These are phyloP conservation scores for Penicillium argentinense DNA, from an alignment of 495 filamentous ascomycete genomes.

Conservation along the genomic window DNA sequence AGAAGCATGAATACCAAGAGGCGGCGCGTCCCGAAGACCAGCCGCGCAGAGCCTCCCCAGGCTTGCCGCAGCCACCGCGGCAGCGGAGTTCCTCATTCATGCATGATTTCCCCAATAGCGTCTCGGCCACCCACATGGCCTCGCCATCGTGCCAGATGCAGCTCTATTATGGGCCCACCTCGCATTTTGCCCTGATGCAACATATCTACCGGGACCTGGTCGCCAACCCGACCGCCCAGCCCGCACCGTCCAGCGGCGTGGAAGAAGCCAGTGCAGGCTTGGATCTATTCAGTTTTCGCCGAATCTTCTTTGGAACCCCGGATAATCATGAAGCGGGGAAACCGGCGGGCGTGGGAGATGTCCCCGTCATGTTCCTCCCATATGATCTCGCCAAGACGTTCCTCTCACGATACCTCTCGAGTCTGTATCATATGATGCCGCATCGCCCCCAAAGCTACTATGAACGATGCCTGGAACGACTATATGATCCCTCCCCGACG, in stretches of 20 bases:
- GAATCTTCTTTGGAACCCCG: slow-evolving; percentile 46
- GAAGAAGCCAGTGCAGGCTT: slow-evolving; percentile 46
- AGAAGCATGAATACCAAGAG: slow-evolving; percentile 27
- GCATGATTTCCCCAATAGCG: slow-evolving; percentile 39
- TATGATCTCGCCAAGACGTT: slow-evolving; percentile 36
- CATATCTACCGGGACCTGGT: slow-evolving; percentile 43
- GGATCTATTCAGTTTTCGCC: slow-evolving; percentile 45
- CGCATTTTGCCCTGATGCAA: slow-evolving; percentile 48
- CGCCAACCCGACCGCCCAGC: slow-evolving; percentile 24
- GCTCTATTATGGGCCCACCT: slow-evolving; percentile 47
- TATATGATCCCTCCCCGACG: slow-evolving; percentile 29
- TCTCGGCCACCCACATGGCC: slow-evolving; percentile 46
- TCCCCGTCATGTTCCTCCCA: slow-evolving; percentile 37
- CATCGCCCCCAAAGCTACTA: slow-evolving; percentile 29
- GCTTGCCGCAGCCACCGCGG: slow-evolving; percentile 9
- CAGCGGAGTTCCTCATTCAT: slow-evolving; percentile 24
- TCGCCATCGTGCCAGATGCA: slow-evolving; percentile 45
- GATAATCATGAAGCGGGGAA: slow-evolving; percentile 30
- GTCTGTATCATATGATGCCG: slow-evolving; percentile 36
- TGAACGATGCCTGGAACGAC: slow-evolving; percentile 27
- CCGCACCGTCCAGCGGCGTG: slow-evolving; percentile 31
- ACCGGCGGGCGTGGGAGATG: slow-evolving; percentile 11
- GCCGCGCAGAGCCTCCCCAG: slow-evolving; percentile 15
- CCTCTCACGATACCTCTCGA: slow-evolving; percentile 33
- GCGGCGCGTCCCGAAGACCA: slow-evolving; percentile 7